Conservation (phyloP, 108 stramenopile genomes). For the Nannochloropsis granulata region DNA sequence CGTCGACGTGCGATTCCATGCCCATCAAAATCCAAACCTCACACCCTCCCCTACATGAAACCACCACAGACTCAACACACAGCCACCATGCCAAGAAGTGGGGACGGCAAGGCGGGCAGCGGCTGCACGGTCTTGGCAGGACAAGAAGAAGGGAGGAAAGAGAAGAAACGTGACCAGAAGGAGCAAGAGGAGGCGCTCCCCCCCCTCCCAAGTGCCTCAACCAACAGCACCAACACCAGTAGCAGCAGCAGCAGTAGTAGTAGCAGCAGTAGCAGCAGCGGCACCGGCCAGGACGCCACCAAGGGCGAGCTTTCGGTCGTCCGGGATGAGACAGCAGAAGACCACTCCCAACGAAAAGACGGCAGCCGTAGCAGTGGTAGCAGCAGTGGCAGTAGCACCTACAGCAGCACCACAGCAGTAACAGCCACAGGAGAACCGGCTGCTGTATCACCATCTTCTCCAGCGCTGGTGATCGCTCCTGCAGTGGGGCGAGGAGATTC, state of each 20-base stretch:
- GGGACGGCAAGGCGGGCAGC: too few species aligned
- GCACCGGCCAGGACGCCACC: neutral
- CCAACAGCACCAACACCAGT: neutral
- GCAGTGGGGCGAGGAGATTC: too few species aligned
- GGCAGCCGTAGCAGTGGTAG: neutral
- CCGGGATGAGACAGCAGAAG: neutral
- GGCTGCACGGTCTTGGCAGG: neutral
- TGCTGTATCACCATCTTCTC: too few species aligned
- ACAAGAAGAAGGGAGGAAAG: neutral
- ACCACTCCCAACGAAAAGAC: neutral
- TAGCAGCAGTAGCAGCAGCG: neutral
- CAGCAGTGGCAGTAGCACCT: neutral
- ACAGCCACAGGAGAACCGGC: neutral
- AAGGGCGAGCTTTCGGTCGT: neutral
- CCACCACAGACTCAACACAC: too few species aligned
- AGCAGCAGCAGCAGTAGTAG: neutral
- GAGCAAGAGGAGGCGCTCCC: neutral
- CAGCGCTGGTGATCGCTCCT: too few species aligned
- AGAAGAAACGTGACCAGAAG: neutral
- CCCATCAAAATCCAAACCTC: too few species aligned
- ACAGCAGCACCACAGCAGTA: neutral
- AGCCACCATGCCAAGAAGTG: too few species aligned
- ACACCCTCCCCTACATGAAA: too few species aligned
- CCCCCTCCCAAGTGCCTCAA: neutral
- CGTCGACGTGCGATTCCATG: too few species aligned